Evolutionary conservation across 2,329 filamentous ascomycete species (phyloP).

Genomic region (Neonectria faginata): DNA sequence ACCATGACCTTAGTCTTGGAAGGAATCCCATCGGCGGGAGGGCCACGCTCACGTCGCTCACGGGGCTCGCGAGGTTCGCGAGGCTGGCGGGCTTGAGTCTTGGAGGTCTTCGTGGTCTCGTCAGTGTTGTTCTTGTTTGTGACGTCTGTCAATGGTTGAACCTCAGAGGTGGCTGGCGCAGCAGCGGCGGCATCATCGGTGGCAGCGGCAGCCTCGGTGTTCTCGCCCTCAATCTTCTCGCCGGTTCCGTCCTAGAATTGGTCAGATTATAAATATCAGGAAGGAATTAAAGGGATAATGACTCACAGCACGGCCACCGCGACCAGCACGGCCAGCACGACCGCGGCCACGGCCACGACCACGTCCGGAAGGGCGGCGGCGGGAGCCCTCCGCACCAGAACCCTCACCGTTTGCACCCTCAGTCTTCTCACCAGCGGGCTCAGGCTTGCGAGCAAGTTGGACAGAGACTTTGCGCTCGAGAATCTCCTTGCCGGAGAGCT

Average conservation of each 20-base stretch:
- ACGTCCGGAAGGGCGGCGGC: constrained; percentile 72
- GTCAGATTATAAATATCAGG: constrained; percentile 24
- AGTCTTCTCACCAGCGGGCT: constrained; percentile 81
- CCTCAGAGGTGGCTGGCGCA: constrained; percentile 63
- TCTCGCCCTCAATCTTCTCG: constrained; percentile 61
- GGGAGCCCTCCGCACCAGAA: constrained; percentile 73
- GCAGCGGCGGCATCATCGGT: constrained; percentile 62
- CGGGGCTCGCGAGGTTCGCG: constrained; percentile 58
- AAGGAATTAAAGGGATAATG: constrained; percentile 32
- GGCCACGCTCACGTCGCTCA: constrained; percentile 84
- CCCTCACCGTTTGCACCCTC: constrained; percentile 83
- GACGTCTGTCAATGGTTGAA: constrained; percentile 70
- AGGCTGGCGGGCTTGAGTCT: constrained; percentile 61
- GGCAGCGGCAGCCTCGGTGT: constrained; percentile 51
- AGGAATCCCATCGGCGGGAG: constrained; percentile 95
- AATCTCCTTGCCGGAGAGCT: constrained; percentile 97
- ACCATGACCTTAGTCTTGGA: constrained; percentile 99
- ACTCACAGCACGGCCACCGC: constrained; percentile 63
- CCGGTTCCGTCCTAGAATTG: constrained; percentile 50
- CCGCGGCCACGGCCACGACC: constrained; percentile 77
- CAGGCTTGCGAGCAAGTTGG: constrained; percentile 97
- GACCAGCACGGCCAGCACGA: constrained; percentile 73
- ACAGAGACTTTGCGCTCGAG: constrained; percentile 99
- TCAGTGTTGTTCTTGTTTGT: constrained; percentile 70
- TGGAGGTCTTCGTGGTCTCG: constrained; percentile 69